These are phyloP conservation scores for Cubamyces lactineus DNA, from an alignment of 768 basidiomycete genomes.

Conservation along the genomic window DNA sequence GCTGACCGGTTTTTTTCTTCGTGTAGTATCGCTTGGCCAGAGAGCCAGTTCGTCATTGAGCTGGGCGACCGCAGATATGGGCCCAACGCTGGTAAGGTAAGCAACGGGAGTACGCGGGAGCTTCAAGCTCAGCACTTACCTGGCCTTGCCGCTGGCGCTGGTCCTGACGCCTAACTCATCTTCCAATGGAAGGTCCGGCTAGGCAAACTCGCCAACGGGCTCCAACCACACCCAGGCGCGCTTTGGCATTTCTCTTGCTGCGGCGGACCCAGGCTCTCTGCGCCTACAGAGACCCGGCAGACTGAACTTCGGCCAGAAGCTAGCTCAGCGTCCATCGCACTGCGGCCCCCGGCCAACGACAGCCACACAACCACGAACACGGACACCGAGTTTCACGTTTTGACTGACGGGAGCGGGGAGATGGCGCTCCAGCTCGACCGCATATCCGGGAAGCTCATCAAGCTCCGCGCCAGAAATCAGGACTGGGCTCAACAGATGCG, in stretches of 20 bases:
- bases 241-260: slow-evolving; percentile 24
- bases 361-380: too few species aligned
- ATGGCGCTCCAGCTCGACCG: too few species aligned
- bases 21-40: not conserved
- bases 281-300: too few species aligned
- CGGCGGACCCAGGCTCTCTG: not conserved
- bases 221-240: not conserved
- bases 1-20: too few species aligned
- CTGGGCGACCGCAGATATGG: not conserved
- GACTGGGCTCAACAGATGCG: slow-evolving; percentile 29
- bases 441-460: not conserved
- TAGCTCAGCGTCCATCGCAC: too few species aligned
- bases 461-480: not conserved
- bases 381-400: too few species aligned
- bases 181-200: slow-evolving; percentile 28
- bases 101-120: too few species aligned
- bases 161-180: not conserved
- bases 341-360: too few species aligned
- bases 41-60: not conserved
- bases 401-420: too few species aligned
- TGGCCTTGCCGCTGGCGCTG: not conserved
- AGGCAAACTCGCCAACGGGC: slow-evolving; percentile 16
- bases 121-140: not conserved
- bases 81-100: too few species aligned
- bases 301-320: too few species aligned